Evolutionary conservation across 805 yeast species (phyloP).

Genomic region (Candida railenensis): DNA sequence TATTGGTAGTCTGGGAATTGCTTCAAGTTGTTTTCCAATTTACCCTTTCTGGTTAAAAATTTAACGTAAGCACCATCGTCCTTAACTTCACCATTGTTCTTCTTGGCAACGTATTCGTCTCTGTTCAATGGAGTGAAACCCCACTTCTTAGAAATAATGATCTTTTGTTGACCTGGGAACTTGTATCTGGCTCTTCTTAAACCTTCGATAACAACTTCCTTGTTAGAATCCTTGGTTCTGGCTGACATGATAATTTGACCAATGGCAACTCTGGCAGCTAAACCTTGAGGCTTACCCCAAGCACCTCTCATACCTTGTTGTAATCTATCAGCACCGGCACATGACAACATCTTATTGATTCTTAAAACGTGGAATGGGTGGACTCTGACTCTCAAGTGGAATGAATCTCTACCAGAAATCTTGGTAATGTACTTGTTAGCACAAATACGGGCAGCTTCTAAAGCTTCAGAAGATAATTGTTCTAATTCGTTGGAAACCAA

Average conservation of each 20-base stretch:
- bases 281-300: slow-evolving; percentile 99
- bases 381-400: slow-evolving; percentile 99
- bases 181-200: slow-evolving; percentile 99
- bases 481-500: slow-evolving; percentile 98
- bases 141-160: slow-evolving; percentile 99
- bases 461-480: slow-evolving; percentile 99
- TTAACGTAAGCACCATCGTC: slow-evolving; percentile 99
- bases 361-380: slow-evolving; percentile 99
- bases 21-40: slow-evolving; percentile 84
- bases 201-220: slow-evolving; percentile 97
- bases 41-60: slow-evolving; percentile 97
- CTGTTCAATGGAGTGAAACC: slow-evolving; percentile 99
- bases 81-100: slow-evolving; percentile 97
- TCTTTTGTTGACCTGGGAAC: slow-evolving; percentile 99
- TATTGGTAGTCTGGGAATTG: slow-evolving; percentile 88
- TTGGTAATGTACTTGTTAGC: slow-evolving; percentile 99
- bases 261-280: slow-evolving; percentile 98
- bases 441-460: slow-evolving; percentile 99
- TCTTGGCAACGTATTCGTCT: slow-evolving; percentile 90
- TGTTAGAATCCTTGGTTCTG: slow-evolving; percentile 98
- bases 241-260: slow-evolving; percentile 98
- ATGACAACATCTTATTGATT: slow-evolving; percentile 99
- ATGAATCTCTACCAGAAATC: slow-evolving; percentile 97
- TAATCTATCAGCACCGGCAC: slow-evolving; percentile 99
- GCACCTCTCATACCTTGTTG: slow-evolving; percentile 99